Conservation (phyloP, 2,329 filamentous ascomycete species). For the Talaromyces sp. region DNA sequence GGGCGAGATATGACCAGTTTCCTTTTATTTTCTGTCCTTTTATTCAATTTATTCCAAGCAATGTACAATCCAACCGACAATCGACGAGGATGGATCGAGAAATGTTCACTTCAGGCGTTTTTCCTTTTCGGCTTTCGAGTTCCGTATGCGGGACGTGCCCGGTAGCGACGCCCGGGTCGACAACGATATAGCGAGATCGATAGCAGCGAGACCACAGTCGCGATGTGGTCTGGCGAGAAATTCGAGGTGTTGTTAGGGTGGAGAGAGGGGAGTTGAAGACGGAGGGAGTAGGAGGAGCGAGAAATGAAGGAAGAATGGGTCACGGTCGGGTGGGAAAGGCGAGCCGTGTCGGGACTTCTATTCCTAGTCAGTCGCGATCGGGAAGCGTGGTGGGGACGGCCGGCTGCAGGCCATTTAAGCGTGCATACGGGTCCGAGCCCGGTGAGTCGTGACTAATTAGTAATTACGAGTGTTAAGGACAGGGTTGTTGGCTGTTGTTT, state of each 20-base stretch:
- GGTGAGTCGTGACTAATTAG: background rate
- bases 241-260: background rate
- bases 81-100: background rate
- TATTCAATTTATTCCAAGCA: background rate
- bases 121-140: background rate
- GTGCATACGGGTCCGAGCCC: background rate
- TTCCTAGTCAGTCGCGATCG: background rate
- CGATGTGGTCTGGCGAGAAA: background rate
- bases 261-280: background rate
- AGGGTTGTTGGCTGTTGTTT: too few species aligned
- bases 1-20: conserved; percentile 4
- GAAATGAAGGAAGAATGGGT: background rate
- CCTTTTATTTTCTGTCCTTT: background rate
- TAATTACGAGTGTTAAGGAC: background rate
- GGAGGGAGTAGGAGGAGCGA: background rate
- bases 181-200: background rate
- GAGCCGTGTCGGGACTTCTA: background rate
- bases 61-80: background rate
- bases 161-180: background rate
- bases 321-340: background rate
- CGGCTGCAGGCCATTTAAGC: background rate
- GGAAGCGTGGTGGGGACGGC: background rate
- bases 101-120: background rate
- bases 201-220: background rate
- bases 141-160: background rate